Base-by-base conservation (phyloP, 148 eudicot genomes). In the Spergularia bocconei region DNA sequence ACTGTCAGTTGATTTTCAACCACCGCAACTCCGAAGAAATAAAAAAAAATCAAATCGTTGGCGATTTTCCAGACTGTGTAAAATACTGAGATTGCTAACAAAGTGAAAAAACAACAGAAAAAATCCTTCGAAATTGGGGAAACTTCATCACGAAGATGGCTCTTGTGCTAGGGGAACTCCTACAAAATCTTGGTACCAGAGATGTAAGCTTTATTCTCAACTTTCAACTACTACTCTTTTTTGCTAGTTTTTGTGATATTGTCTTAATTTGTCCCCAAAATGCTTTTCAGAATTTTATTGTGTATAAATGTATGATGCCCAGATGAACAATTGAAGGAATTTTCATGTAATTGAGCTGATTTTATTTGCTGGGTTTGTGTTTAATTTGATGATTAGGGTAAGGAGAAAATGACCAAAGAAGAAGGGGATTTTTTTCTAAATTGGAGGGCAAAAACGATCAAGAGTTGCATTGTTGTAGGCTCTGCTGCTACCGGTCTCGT, bases 381-480 rank as follows among this genome's bases (percentile, higher is more conserved):
- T 54, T 53, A 4, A 53, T 63, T 4, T 82, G 60, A 62, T 39
- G 29, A 69, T 11, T 68, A 58, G 73, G 58, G 50, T 57, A 81
- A 85, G 82, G 84, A 54, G 58, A 71, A 74, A 20, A 76, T 84
- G 65, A 88, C 87, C 3, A 76, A 61, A 50, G 73, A 79, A 84
- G 91, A 88, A 81, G 75, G 76, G 73, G 77, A 82, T 17, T 29
- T 81, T 39, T 71, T 84, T 21, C 15, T 65, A 75, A 20, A 54
- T 16, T 88, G 87, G 72, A 86, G 79, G 73, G 55, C 80, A 52
- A 64, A 78, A 19, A 85, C 85, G 48, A 16, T 86, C 25, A 81
- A 59, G 76, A 83, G 75, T 56, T 81, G 77, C 52, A 69, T 78
- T 16, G 23, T 86, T 62, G 88, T 82, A 19, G 78, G 74, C 54